Base-by-base conservation (phyloP, 2,329 filamentous ascomycete genomes). In the Lasiodiplodia sp. region DNA sequence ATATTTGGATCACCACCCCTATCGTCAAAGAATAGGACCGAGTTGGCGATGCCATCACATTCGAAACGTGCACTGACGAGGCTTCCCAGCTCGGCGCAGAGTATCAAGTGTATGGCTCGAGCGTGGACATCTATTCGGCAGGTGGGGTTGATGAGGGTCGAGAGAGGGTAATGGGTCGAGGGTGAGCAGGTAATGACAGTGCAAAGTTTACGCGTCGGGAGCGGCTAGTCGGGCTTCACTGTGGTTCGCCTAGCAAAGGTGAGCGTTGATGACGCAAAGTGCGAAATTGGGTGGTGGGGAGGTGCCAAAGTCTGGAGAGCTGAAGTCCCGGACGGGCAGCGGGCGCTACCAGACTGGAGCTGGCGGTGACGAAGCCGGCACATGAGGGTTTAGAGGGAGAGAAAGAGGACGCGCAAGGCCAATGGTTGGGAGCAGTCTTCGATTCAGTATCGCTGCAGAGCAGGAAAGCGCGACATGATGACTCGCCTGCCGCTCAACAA, bases 21-120 rank as follows among this genome's bases (percentile, higher is more conserved):
- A 40, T 57, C 28, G 31, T 31, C 18, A 47, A n/a, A 38, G 55
- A 57, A 57, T 38, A 57, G 55, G 55, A 57, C 55, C 55, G 55
- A 57, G 34, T n/a, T 57, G 37, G 31, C 5, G 44, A 47, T 47
- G 44, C 18, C 44, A 47, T 47, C 34, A 11, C 37, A 38, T 38
- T 57, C 25, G 37, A 38, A 38, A 37, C 55, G 34, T 23, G 55
- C 55, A 57, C 34, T 57, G 55, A 57, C 55, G 23, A n/a, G 44
- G 8, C 18, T n/a, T 57, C 55, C n/a, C 55, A 57, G 37, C 55
- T 57, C n/a, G 34, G 55, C 55, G 21, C 34, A 40, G 38, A 8
- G 55, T 57, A n/a, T 34, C 55, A 37, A 25, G 31, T 40, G n/a
- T 57, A 37, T 57, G 44, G 44, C 44, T 47, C 44, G 44, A 47